These are phyloP conservation scores for Ustilago trichophora DNA, from an alignment of 1,284 basidiomycete species.

Conservation along the genomic window DNA sequence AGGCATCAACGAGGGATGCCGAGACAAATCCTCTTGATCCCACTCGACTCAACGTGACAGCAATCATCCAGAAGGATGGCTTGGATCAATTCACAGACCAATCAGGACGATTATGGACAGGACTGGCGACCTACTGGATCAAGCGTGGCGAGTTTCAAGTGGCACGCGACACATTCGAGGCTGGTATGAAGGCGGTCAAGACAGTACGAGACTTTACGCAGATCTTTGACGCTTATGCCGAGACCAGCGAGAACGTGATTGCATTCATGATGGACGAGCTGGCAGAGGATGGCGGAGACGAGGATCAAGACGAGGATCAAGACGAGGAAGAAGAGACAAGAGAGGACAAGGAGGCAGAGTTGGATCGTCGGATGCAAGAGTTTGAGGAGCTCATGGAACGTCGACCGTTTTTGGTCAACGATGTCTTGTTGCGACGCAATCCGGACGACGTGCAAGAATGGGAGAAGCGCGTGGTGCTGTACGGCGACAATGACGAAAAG, in stretches of 20 bases:
- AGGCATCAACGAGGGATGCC: constrained; percentile 72
- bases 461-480: constrained; percentile 94
- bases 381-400: constrained; percentile 96
- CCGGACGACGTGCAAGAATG: constrained; percentile 98
- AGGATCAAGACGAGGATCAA: constrained; percentile 38
- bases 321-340: constrained; percentile 56
- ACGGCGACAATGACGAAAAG: constrained; percentile 91
- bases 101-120: constrained; percentile 93
- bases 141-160: constrained; percentile 93
- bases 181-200: constrained; percentile 82
- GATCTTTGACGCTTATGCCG: constrained; percentile 95
- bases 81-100: constrained; percentile 91
- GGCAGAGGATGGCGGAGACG: constrained; percentile 70
- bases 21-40: constrained; percentile 82
- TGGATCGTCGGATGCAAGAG: constrained; percentile 88
- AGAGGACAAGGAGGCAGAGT: constrained; percentile 80
- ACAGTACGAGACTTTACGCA: constrained; percentile 98
- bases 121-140: constrained; percentile 97
- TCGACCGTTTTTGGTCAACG: constrained; percentile 94
- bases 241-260: constrained; percentile 91
- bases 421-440: constrained; percentile 91
- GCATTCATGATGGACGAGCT: constrained; percentile 89
- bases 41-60: constrained; percentile 84
- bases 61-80: constrained; percentile 84
- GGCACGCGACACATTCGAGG: constrained; percentile 86